Base-by-base conservation (phyloP, 2,329 filamentous ascomycete genomes). In the Hypocreales sp. region DNA sequence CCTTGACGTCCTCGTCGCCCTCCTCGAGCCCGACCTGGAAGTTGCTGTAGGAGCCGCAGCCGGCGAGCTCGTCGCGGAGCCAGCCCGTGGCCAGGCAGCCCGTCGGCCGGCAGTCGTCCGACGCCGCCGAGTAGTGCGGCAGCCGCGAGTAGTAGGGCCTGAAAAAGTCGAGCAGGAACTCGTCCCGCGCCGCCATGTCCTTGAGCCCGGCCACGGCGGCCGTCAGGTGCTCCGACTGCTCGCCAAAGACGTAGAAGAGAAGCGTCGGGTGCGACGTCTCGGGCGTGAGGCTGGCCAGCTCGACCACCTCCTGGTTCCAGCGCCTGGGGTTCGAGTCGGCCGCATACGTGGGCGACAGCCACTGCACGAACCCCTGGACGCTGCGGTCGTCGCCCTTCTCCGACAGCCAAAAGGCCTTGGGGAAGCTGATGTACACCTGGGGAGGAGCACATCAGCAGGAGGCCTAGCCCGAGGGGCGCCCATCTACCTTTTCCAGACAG, bases 21-120 rank as follows among this genome's bases (percentile, higher is more conserved):
- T 70, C 58, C 37, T 70, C 58, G 25, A 87, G 45, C 0, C 81
- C 83, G 11, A 78, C 61, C 41, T 84, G 83, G 52, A 92, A 92
- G 48, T 92, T 92, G 27, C 66, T 69, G 48, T 93, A 93, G 39
- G 75, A 80, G 7, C 86, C 84, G 43, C 77, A 72, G 0, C 86
- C 84, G 0, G 84, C 79, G 18, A 84, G 65, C 11, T 79, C 71
- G 43, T 93, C 84, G 25, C 66, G 66, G 16, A 79, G 62, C 84
- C 84, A 93, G 31, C 68, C 63, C 0, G 84, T 92, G 0, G 79
- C 72, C 4, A 84, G 57, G 21, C 73, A 66, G 1, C 60, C 66
- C 1, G 48, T 53, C 0, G 84, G 81, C 18, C 57, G 57, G 45
- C 82, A 90, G 7, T 61, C 55, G 0, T 67, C 44, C 0, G 63